Evolutionary conservation across 768 basidiomycete species (phyloP).

Genomic region (Brasilioporus rufonigricans): DNA sequence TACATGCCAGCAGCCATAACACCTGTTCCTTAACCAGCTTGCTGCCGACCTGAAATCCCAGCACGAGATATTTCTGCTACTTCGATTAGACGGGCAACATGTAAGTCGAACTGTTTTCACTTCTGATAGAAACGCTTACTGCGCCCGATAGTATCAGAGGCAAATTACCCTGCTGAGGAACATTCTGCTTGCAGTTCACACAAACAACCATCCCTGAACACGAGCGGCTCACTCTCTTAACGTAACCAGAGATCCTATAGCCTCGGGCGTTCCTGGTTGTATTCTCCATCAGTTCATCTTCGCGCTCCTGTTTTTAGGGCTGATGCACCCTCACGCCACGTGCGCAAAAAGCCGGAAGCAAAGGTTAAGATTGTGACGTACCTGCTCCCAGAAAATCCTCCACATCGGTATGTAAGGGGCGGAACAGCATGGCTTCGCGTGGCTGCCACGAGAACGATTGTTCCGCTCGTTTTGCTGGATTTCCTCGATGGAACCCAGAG

Average conservation of each 20-base stretch:
- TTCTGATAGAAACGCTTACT: not conserved
- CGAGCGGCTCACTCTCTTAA: not conserved
- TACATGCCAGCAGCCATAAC: not conserved
- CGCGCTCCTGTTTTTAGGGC: not conserved
- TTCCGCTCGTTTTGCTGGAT: not conserved
- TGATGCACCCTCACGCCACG: not conserved
- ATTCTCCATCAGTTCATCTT: not conserved
- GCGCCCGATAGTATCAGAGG: not conserved
- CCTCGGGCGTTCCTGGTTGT: not conserved
- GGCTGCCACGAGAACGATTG: slow-evolving; percentile 8
- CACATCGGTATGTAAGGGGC: slow-evolving; percentile 1
- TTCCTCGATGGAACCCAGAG: not conserved
- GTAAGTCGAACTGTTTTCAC: not conserved
- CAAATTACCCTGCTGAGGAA: not conserved
- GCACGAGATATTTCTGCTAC: not conserved
- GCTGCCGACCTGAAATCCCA: not conserved
- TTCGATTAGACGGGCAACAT: not conserved
- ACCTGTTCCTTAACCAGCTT: not conserved
- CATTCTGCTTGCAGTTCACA: not conserved
- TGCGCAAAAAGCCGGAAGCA: not conserved
- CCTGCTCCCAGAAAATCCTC: not conserved
- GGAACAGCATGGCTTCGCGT: slow-evolving; percentile 9
- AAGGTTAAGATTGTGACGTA: slow-evolving; percentile 1
- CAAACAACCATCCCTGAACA: slow-evolving; percentile 7
- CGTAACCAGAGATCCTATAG: not conserved